Conservation (phyloP, 179 eudicot species). For the Dionaea muscipula region DNA sequence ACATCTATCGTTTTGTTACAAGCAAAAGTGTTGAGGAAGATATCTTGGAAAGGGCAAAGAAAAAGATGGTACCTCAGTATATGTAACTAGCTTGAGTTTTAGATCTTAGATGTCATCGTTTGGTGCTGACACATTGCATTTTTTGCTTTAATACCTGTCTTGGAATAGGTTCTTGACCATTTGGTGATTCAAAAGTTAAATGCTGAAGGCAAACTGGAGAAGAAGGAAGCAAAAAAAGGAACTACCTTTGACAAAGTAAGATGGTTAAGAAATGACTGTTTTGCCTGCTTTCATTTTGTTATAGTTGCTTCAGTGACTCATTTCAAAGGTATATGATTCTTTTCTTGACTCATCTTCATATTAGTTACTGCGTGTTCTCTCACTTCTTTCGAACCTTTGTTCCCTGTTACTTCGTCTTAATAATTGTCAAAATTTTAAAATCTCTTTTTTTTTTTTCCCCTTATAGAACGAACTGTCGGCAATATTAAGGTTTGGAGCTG, state of each 20-base stretch:
- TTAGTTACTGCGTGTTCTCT: not conserved
- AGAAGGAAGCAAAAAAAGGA: slow-evolving; percentile 89
- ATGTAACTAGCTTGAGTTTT: not conserved
- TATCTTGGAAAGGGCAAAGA: slow-evolving; percentile 95
- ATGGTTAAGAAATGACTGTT: slow-evolving; percentile 1
- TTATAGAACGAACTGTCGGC: slow-evolving; percentile 95
- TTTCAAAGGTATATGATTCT: not conserved
- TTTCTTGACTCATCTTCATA: not conserved
- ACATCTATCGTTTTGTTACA: slow-evolving; percentile 93
- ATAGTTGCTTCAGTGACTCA: not conserved
- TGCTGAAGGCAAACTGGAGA: slow-evolving; percentile 96
- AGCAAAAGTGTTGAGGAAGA: slow-evolving; percentile 99
- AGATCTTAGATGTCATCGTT: not conserved
- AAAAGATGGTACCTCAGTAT: slow-evolving; percentile 66
- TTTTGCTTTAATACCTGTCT: slow-evolving; percentile 4
- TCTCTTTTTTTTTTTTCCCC: slow-evolving; percentile 4
- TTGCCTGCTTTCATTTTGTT: not conserved
- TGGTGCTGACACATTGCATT: not conserved
- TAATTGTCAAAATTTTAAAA: not conserved
- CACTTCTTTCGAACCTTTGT: not conserved
- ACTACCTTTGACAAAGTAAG: slow-evolving; percentile 81
- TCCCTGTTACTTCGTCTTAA: not conserved
- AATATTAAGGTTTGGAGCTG: slow-evolving; percentile 98
- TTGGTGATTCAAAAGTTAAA: slow-evolving; percentile 94
- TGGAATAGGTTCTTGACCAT: slow-evolving; percentile 82